Base-by-base conservation (phyloP, 148 eudicot genomes). In the Persicaria maculosa region DNA sequence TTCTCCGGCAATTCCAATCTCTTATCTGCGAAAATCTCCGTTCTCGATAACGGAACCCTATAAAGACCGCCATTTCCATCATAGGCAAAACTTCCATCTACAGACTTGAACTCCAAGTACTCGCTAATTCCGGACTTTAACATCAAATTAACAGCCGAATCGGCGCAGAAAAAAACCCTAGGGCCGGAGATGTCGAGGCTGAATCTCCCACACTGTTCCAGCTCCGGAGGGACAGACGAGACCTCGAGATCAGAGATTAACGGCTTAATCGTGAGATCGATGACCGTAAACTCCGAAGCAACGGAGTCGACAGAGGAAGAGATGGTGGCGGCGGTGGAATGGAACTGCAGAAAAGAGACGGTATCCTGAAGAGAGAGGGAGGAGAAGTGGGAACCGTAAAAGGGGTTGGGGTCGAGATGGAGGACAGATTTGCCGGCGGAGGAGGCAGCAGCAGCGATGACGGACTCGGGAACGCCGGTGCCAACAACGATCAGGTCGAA, bases 371-470 rank as follows among this genome's bases (percentile, higher is more conserved):
- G 85, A 46, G 92, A 79, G 74, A 89, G 90, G 68, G 96, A 85
- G 68, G 98, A 73, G 84, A 82, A 90, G 77, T 83, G 91, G 73
- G 81, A 68, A 73, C 98, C 98, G 78, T 94, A 94, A 81, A 82
- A 90, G 71, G 96, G 81, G 83, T 87, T 91, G 10, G 96, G 89
- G 77, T 94, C 98, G 74, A 94, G 87, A 76, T 91, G 97, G 79
- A 94, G 97, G 85, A 94, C 97, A 57, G 97, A 43, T 85, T 88
- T 94, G 0, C 89, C 90, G 84, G 84, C 83, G 71, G 90, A 59
- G 50, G 96, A 80, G 16, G 97, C 87, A 22, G 91, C 91, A 78
- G 97, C 89, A 79, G 98, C 86, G 54, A 91, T 65, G 74, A 94
- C 76, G 72, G 98, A 88, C 76, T 88, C 86, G 0, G 97, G 85